A percentile compares a stretch with the other conserved stretches of the same genome.
Conservation (phyloP, 148 eudicot species). For the Amaranthus hypochondriacus region DNA sequence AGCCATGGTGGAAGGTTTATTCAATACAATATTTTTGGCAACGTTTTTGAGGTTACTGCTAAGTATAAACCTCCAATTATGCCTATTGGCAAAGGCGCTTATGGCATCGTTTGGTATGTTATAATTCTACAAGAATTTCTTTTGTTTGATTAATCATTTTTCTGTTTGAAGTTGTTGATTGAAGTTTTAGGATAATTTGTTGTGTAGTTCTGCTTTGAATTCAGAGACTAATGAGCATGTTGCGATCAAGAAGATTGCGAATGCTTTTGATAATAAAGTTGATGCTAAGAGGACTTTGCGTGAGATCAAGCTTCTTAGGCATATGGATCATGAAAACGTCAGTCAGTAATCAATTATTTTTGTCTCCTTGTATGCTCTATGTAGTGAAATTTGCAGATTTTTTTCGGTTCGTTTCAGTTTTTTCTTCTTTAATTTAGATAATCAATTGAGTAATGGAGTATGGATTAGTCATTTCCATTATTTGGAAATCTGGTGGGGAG, state of each 20-base stretch:
- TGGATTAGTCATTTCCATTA: background rate
- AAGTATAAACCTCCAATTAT: constrained; percentile 91
- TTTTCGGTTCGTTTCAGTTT: background rate
- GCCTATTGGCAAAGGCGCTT: constrained; percentile 98
- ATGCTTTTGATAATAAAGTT: constrained; percentile 87
- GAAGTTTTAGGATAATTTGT: background rate
- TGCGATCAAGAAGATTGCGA: constrained; percentile 91
- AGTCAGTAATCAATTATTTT: constrained; percentile 34
- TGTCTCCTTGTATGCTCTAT: background rate
- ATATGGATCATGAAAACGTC: constrained; percentile 97
- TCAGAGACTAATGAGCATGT: constrained; percentile 87
- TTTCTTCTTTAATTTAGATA: background rate
- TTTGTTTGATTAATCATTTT: background rate
- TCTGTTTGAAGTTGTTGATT: background rate
- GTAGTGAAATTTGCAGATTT: background rate
- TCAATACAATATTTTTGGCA: constrained; percentile 84
- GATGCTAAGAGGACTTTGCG: constrained; percentile 95
- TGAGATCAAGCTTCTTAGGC: constrained; percentile 91
- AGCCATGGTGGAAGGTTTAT: constrained; percentile 78
- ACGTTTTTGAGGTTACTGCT: constrained; percentile 80
- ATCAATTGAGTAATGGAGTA: background rate
- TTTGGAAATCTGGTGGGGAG: background rate
- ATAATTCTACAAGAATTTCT: background rate
- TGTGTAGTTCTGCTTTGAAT: constrained; percentile 70
- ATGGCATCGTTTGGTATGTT: constrained; percentile 88